These are phyloP conservation scores for Trichoderma virens DNA, from an alignment of 495 filamentous ascomycete species.

Conservation along the genomic window DNA sequence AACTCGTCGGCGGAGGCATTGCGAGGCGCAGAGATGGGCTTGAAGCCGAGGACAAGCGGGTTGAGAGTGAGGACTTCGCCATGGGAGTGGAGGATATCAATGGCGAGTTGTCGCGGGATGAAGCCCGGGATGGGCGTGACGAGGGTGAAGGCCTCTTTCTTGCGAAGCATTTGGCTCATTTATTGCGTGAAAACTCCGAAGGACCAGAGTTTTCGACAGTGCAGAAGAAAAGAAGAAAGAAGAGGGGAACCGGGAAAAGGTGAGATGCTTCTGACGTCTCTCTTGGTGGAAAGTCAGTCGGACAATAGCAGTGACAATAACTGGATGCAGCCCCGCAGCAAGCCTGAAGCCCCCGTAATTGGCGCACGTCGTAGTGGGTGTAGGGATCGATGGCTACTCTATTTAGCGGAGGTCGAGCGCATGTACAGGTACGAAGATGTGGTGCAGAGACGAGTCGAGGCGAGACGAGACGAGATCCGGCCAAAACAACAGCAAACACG, in stretches of 20 bases:
- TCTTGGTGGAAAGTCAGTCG: no score
- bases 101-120: slow-evolving; percentile 29
- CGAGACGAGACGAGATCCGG: no score
- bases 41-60: slow-evolving; percentile 61
- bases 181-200: background rate
- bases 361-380: background rate
- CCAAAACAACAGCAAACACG: no score
- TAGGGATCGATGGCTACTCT: background rate
- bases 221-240: background rate
- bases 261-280: no score
- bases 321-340: slow-evolving; percentile 2
- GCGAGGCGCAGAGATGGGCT: slow-evolving; percentile 52
- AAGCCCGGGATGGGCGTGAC: slow-evolving; percentile 28
- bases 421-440: no score
- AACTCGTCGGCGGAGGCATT: slow-evolving; percentile 61
- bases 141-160: slow-evolving; percentile 33
- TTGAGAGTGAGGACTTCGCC: slow-evolving; percentile 68
- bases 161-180: slow-evolving; percentile 34
- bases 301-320: background rate
- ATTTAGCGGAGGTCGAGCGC: slow-evolving; percentile 4
- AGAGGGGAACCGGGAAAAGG: no score
- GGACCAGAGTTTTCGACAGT: no score
- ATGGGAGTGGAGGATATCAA: slow-evolving; percentile 44
- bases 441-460: no score
- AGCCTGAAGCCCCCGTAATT: background rate